These are phyloP conservation scores for Cutaneotrichosporon cavernicola DNA, from an alignment of 1,284 basidiomycete species.

Conservation along the genomic window DNA sequence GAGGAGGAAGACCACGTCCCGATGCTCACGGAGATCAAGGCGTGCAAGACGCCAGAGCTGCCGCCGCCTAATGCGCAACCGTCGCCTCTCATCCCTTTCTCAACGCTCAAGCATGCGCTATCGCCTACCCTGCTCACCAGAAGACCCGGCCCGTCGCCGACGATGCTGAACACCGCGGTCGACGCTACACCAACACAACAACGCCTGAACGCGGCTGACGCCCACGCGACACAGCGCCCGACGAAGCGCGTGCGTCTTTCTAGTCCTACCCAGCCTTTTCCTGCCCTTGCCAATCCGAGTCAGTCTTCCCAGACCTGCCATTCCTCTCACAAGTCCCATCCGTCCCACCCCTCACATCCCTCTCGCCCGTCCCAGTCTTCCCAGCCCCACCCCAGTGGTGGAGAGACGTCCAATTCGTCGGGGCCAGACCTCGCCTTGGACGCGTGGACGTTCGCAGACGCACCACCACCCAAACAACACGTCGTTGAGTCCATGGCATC, in stretches of 20 bases:
- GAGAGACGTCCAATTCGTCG: conserved; percentile 1
- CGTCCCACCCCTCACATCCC: background rate
- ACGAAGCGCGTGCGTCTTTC: conserved; percentile 23
- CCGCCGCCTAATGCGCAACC: conserved; percentile 19
- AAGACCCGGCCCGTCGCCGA: background rate
- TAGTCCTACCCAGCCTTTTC: conserved; percentile 8
- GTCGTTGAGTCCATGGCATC: conserved; percentile 61
- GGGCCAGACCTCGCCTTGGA: conserved; percentile 13
- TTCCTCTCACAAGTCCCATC: too few relatives aligned
- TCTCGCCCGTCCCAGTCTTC: background rate
- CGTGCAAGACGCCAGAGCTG: background rate
- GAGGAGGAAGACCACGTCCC: background rate
- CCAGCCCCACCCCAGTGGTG: background rate
- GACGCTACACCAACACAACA: background rate
- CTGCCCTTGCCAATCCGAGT: too few relatives aligned
- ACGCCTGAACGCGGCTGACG: background rate
- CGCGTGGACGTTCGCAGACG: conserved; percentile 58
- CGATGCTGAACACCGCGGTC: background rate
- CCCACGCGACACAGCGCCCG: conserved; percentile 1
- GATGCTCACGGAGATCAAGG: conserved; percentile 12
- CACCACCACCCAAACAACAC: conserved; percentile 59
- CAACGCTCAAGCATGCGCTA: background rate
- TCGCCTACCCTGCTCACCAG: background rate
- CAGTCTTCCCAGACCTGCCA: background rate
- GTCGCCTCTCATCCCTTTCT: background rate